Evolutionary conservation across 1,139 yeast genomes (phyloP).

Genomic region (Chernovozyma sophiae-reginae): DNA sequence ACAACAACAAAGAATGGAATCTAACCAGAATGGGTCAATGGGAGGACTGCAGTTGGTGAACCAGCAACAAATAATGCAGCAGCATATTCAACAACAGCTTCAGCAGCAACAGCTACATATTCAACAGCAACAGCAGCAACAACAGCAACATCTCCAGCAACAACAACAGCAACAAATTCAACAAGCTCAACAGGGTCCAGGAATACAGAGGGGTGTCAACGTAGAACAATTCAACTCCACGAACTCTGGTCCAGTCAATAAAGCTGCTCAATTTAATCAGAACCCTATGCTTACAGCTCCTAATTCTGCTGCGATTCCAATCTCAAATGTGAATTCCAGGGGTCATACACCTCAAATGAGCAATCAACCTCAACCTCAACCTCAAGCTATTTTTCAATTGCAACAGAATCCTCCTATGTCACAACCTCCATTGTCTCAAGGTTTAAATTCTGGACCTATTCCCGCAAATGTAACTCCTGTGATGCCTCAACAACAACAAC

Average conservation of each 20-base stretch:
- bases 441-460: constrained; percentile 1
- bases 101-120: constrained; percentile 10
- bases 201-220: constrained; percentile 18
- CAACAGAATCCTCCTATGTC: constrained; percentile 2
- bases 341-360: constrained; percentile 29
- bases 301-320: constrained; percentile 24
- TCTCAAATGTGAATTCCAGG: constrained; percentile 20
- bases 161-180: constrained; percentile 7
- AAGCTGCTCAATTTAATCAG: constrained; percentile 9
- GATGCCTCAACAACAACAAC: constrained; percentile 18
- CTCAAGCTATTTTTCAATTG: neutral
- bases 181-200: constrained; percentile 17
- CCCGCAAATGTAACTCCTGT: constrained; percentile 10
- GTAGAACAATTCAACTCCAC: constrained; percentile 13
- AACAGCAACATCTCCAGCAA: constrained; percentile 9
- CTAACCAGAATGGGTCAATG: neutral
- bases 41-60: constrained; percentile 2
- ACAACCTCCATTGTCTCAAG: neutral
- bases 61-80: constrained; percentile 8
- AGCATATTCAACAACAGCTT: constrained; percentile 7
- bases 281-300: constrained; percentile 17
- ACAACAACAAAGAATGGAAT: constrained; percentile 6
- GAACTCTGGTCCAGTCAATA: constrained; percentile 5
- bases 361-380: constrained; percentile 20
- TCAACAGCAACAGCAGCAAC: constrained; percentile 7